phyloP scores from a whole-genome alignment of 23 red algal species.

The Agarophyton chilense region DNA sequence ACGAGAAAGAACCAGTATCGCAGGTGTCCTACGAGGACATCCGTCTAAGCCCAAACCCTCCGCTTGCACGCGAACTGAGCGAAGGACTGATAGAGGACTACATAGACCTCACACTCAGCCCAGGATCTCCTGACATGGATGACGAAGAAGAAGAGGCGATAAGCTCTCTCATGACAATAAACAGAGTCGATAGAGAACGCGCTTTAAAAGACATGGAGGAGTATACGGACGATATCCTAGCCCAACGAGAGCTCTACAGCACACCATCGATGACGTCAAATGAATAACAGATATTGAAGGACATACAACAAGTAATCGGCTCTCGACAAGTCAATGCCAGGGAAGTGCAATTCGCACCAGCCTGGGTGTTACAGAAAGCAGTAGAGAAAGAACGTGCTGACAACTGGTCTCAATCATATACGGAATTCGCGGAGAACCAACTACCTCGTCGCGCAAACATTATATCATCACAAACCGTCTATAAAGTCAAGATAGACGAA shows the following conservation, averaged over 20 bases:
- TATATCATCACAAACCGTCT: constrained; percentile 20
- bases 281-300: background rate
- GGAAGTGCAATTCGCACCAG: background rate
- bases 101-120: background rate
- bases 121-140: background rate
- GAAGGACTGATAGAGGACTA: background rate
- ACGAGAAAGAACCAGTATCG: background rate
- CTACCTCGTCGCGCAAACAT: constrained; percentile 17
- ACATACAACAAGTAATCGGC: background rate
- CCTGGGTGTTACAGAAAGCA: background rate
- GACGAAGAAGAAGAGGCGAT: background rate
- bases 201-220: background rate
- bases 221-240: background rate
- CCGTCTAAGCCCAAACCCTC: background rate
- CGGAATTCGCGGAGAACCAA: background rate
- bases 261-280: background rate
- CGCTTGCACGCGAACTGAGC: background rate
- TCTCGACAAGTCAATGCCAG: background rate
- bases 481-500: constrained; percentile 24
- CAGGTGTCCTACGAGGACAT: background rate
- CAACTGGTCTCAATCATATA: background rate
- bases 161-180: background rate
- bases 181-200: background rate
- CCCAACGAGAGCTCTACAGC: background rate
- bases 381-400: background rate